Evolutionary conservation across 1,284 basidiomycete species (phyloP).

Genomic region (Afroboletus lepidellus): DNA sequence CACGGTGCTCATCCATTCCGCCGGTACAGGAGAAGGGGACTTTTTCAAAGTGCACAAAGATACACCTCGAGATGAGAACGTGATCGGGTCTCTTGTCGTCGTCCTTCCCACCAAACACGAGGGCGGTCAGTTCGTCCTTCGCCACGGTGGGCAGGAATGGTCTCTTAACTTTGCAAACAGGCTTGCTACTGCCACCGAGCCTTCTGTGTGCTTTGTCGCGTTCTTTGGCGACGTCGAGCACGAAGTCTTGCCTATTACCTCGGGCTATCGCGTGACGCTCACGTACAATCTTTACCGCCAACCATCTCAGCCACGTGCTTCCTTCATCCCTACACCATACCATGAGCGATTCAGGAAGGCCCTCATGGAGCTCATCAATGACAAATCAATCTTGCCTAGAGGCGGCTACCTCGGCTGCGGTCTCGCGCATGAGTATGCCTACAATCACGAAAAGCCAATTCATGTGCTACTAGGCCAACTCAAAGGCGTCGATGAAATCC

Average conservation of each 20-base stretch:
- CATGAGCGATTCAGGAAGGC: too few relatives aligned
- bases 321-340: background rate
- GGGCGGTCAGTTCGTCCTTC: slow-evolving; percentile 38
- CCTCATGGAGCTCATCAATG: background rate
- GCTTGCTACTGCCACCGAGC: slow-evolving; percentile 14
- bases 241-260: background rate
- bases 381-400: background rate
- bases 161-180: slow-evolving; percentile 23
- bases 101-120: slow-evolving; percentile 38
- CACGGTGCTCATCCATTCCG: background rate
- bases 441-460: background rate
- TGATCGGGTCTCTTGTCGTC: slow-evolving; percentile 43
- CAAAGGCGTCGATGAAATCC: background rate
- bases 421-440: background rate
- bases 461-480: background rate
- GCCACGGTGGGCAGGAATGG: slow-evolving; percentile 29
- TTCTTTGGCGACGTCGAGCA: background rate
- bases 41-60: slow-evolving; percentile 30
- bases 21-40: slow-evolving; percentile 3
- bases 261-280: background rate
- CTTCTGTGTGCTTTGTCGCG: slow-evolving; percentile 21
- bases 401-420: background rate
- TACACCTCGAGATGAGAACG: slow-evolving; percentile 32
- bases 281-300: background rate
- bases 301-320: background rate